Evolutionary conservation across 139 green algal genomes (phyloP).

Genomic region (Micractinium sp.): DNA sequence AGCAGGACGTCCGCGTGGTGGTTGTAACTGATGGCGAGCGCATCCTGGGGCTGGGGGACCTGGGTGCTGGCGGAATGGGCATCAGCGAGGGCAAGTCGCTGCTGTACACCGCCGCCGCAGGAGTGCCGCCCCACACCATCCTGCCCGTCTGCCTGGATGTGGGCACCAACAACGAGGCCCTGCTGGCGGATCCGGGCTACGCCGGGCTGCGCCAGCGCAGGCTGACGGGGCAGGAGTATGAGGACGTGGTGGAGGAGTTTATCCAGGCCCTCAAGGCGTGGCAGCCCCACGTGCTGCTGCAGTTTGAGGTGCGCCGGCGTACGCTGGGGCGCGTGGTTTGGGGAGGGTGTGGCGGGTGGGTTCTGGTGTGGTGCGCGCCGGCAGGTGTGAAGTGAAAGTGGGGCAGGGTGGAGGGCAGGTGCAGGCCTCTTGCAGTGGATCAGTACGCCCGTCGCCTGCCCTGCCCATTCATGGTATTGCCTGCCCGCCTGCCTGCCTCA

Average conservation of each 20-base stretch:
- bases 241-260: constrained; percentile 72
- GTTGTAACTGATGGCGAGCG: constrained; percentile 75
- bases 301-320: constrained; percentile 66
- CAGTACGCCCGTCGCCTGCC: no score
- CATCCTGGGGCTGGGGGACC: constrained; percentile 73
- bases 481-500: neutral
- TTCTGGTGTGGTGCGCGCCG: neutral
- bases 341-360: neutral
- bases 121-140: constrained; percentile 56
- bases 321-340: neutral
- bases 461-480: no score
- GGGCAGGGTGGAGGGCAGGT: neutral
- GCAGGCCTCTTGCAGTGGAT: neutral
- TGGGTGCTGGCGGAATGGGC: constrained; percentile 68
- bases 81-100: constrained; percentile 57
- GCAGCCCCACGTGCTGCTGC: constrained; percentile 73
- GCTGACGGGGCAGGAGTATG: constrained; percentile 51
- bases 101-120: constrained; percentile 62
- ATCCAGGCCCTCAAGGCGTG: constrained; percentile 59
- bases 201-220: constrained; percentile 60
- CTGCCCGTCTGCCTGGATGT: constrained; percentile 90
- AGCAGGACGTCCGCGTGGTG: constrained; percentile 59
- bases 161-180: constrained; percentile 85
- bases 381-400: neutral
- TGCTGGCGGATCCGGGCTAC: constrained; percentile 82